A percentile compares a stretch with the other conserved stretches of the same genome.
These are phyloP conservation scores for Allantophomopsis cytisporea DNA, from an alignment of 2,329 filamentous ascomycete species.

Conservation along the genomic window DNA sequence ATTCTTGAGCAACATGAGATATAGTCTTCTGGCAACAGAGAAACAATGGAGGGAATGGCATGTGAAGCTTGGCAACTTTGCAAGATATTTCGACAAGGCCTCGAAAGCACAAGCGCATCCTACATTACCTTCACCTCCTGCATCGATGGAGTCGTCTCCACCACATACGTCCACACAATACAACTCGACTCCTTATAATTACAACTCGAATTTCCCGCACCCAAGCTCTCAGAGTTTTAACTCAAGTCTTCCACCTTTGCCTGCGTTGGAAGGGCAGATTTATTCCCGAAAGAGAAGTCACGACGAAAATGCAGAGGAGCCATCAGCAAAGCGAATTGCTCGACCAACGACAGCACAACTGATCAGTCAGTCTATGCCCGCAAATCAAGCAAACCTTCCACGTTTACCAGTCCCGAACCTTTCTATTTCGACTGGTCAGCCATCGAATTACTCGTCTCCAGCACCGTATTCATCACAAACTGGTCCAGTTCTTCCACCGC, in stretches of 20 bases:
- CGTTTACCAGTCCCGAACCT: constrained; percentile 60
- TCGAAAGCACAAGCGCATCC: constrained; percentile 20
- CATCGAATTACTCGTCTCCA: constrained; percentile 10
- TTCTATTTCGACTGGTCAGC: constrained; percentile 25
- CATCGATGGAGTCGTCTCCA: constrained; percentile 34
- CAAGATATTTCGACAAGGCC: constrained; percentile 40
- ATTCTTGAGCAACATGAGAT: constrained; percentile 96
- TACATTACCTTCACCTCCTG: constrained; percentile 34
- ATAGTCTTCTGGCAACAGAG: constrained; percentile 77
- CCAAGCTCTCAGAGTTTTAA: constrained; percentile 20
- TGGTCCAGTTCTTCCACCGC: constrained; percentile 14
- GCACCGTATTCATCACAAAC: constrained; percentile 9
- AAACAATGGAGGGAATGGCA: constrained; percentile 85
- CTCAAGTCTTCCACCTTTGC: constrained; percentile 17
- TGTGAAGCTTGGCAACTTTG: constrained; percentile 66
- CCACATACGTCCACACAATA: constrained; percentile 26
- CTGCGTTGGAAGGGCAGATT: constrained; percentile 20
- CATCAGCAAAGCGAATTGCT: constrained; percentile 33
- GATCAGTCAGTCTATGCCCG: constrained; percentile 4
- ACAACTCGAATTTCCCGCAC: constrained; percentile 17
- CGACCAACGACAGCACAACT: constrained; percentile 7
- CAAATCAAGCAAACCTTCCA: constrained; percentile 21
- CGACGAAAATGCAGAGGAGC: constrained; percentile 38
- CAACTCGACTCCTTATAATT: constrained; percentile 9
- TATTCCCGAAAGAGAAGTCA: constrained; percentile 40